Percentiles rank a stretch among this genome's conserved stretches.
Conservation (phyloP, 2,329 filamentous ascomycete species). For the Colletotrichum trifolii region DNA sequence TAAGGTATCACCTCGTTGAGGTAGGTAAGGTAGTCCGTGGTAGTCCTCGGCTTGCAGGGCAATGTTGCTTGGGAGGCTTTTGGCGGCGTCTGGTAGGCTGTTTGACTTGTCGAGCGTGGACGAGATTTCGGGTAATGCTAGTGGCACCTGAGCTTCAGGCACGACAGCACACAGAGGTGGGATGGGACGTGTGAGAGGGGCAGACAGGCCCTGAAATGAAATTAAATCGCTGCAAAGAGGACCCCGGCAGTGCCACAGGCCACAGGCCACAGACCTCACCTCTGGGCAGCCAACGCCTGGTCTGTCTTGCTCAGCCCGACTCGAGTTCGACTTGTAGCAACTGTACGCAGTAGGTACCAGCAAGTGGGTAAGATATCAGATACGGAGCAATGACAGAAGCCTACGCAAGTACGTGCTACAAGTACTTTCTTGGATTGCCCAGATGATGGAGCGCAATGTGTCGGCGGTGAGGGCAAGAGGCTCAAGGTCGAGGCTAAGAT, state of each 20-base stretch:
- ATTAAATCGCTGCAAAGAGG: conserved; percentile 35
- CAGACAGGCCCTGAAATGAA: conserved; percentile 36
- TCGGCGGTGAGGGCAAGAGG: conserved; percentile 5
- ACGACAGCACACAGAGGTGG: conserved; percentile 16
- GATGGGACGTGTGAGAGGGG: conserved; percentile 23
- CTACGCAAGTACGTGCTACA: no score
- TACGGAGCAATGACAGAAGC: neutral
- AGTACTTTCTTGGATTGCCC: neutral
- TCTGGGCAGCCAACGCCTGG: neutral
- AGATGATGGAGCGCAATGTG: conserved; percentile 19
- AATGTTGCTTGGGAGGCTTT: conserved; percentile 12
- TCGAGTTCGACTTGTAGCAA: neutral
- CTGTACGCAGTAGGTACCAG: no score
- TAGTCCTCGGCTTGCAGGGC: no score
- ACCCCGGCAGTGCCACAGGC: conserved; percentile 28
- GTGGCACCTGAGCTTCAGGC: conserved; percentile 30
- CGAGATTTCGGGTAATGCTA: conserved; percentile 29
- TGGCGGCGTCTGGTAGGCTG: conserved; percentile 30
- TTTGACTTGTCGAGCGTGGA: conserved; percentile 27
- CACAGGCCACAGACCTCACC: neutral
- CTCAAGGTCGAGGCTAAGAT: conserved; percentile 19
- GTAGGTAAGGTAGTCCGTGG: no score
- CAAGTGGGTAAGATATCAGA: neutral
- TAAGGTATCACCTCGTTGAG: no score
- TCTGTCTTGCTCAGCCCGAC: neutral